A percentile compares a stretch with the other conserved stretches of the same genome.
Evolutionary conservation across 345 rosid genomes (phyloP).

Genomic region (Corymbia maculata): DNA sequence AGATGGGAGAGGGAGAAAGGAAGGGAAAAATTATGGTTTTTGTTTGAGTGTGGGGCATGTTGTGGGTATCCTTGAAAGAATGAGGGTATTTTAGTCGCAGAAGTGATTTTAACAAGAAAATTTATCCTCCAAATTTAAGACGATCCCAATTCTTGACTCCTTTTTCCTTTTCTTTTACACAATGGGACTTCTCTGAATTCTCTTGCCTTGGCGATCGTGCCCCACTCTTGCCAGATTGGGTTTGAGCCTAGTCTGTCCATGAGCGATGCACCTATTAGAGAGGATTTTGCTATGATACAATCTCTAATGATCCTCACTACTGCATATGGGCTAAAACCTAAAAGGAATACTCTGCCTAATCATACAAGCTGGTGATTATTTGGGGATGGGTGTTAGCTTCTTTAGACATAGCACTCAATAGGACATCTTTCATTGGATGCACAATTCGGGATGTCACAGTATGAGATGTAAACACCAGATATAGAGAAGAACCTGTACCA

Average conservation of each 20-base stretch:
- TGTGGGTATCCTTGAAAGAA: background rate
- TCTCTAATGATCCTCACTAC: background rate
- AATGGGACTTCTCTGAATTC: no score
- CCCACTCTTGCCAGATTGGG: background rate
- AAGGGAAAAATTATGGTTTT: background rate
- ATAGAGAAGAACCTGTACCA: background rate
- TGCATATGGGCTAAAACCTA: background rate
- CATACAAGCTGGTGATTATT: background rate
- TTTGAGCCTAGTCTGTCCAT: background rate
- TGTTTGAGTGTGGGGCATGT: background rate
- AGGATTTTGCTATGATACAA: background rate
- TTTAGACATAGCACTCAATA: background rate
- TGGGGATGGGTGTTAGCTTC: background rate
- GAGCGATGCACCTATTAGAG: background rate
- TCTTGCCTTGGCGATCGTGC: background rate
- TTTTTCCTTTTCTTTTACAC: no score
- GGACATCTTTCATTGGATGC: background rate
- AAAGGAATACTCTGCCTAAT: rapidly evolving
- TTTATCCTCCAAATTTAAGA: no score
- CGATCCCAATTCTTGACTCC: no score
- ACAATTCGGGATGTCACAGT: background rate
- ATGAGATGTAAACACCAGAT: background rate
- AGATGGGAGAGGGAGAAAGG: background rate
- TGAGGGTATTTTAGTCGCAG: background rate
- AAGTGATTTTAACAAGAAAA: no score